Percentiles rank a stretch among this genome's conserved stretches.
Evolutionary conservation across 257 asterid genomes (phyloP).

Genomic region (Jasminum sambac): DNA sequence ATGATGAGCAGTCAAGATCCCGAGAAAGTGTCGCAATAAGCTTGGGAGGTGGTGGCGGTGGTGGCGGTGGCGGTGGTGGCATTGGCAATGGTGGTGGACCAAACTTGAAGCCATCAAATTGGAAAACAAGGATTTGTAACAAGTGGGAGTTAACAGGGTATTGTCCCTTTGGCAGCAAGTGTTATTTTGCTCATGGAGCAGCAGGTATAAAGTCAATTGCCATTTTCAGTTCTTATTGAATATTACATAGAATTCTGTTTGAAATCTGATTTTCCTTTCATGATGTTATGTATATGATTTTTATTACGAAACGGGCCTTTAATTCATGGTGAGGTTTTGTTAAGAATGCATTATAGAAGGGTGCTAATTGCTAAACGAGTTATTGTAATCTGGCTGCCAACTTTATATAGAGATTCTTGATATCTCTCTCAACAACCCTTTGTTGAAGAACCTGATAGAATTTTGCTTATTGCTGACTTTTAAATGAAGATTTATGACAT

Average conservation of each 20-base stretch:
- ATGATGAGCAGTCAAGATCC: constrained; percentile 71
- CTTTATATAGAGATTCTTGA: background rate
- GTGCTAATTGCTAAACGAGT: background rate
- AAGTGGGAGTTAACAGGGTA: constrained; percentile 84
- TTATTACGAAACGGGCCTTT: background rate
- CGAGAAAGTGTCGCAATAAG: constrained; percentile 79
- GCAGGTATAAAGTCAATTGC: constrained; percentile 42
- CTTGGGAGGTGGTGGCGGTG: constrained; percentile 53
- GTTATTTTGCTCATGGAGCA: constrained; percentile 82
- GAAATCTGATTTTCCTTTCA: constrained; percentile 1
- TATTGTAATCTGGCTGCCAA: background rate
- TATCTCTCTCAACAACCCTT: background rate
- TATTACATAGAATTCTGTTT: background rate
- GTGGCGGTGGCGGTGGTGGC: constrained; percentile 49
- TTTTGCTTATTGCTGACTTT: background rate
- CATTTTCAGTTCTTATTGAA: background rate
- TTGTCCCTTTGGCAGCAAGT: constrained; percentile 81
- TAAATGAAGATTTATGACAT: background rate
- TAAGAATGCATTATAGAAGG: background rate
- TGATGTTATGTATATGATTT: background rate
- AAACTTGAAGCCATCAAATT: constrained; percentile 65
- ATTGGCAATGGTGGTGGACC: constrained; percentile 31
- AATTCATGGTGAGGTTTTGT: background rate
- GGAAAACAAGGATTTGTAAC: constrained; percentile 89
- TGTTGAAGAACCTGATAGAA: constrained; percentile 6